Evolutionary conservation across 805 yeast genomes (phyloP).

Genomic region (Candida berthetii): DNA sequence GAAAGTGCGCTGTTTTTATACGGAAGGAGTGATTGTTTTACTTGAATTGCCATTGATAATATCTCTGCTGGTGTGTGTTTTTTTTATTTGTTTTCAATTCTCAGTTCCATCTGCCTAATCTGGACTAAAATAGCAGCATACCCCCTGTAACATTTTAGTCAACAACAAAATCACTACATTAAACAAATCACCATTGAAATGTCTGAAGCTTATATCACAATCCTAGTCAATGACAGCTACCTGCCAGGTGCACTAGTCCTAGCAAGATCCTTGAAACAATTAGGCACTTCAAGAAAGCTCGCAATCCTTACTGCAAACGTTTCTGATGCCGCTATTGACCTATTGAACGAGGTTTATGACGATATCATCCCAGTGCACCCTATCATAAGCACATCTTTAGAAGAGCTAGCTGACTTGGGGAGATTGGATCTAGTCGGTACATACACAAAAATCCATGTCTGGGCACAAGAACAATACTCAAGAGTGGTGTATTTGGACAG

Average conservation of each 20-base stretch:
- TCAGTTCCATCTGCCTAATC: too few relatives aligned
- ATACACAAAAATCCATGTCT: conserved; percentile 39
- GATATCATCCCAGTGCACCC: conserved; percentile 21
- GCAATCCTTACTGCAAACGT: conserved; percentile 9
- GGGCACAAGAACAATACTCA: conserved; percentile 36
- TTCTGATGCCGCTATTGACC: conserved; percentile 17
- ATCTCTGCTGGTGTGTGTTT: too few relatives aligned
- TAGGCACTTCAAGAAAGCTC: conserved; percentile 6
- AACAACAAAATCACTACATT: conserved; percentile 1
- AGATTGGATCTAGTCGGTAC: conserved; percentile 46
- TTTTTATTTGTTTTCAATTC: too few relatives aligned
- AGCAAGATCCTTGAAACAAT: conserved; percentile 28
- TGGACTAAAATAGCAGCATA: too few relatives aligned
- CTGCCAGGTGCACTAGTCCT: conserved; percentile 50
- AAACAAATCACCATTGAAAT: conserved; percentile 5
- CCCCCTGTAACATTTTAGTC: conserved; percentile 14
- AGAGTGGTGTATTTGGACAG: conserved; percentile 55
- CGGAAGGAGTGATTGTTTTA: too few relatives aligned
- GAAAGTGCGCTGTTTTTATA: too few relatives aligned
- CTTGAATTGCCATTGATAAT: too few relatives aligned
- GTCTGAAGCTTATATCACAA: conserved; percentile 33
- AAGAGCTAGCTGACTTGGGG: conserved; percentile 25
- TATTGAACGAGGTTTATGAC: conserved; percentile 14
- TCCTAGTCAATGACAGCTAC: conserved; percentile 41
- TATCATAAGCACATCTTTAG: conserved; percentile 11